These are phyloP conservation scores for Turritis glabra DNA, from an alignment of 345 rosid species.

Conservation along the genomic window DNA sequence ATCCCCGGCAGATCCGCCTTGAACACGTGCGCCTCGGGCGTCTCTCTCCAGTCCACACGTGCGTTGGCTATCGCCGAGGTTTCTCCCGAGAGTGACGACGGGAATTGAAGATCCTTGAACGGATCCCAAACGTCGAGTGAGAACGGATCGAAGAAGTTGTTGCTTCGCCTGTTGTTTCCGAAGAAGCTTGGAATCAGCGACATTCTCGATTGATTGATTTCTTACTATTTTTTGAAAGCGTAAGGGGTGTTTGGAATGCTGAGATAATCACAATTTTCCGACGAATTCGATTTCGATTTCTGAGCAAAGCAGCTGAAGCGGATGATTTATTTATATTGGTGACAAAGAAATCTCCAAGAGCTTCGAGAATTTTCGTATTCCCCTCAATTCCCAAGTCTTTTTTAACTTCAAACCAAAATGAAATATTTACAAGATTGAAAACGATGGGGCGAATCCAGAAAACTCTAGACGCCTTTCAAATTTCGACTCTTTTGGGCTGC, in stretches of 20 bases:
- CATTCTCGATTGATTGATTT: slow-evolving; percentile 18
- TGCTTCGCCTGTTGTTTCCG: slow-evolving; percentile 26
- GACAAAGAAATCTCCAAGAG: slow-evolving; percentile 17
- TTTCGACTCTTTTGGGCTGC: not conserved
- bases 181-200: slow-evolving; percentile 35
- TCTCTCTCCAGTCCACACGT: slow-evolving; percentile 48
- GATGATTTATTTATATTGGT: not conserved
- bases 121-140: slow-evolving; percentile 36
- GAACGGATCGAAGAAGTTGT: slow-evolving; percentile 27
- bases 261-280: not conserved
- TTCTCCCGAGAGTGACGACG: slow-evolving; percentile 24
- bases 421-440: too few relatives aligned
- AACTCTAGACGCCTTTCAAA: not conserved
- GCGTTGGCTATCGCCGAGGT: slow-evolving; percentile 18
- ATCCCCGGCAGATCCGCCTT: slow-evolving; percentile 46
- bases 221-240: not conserved
- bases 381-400: not conserved
- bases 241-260: not conserved
- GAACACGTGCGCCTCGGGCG: slow-evolving; percentile 47
- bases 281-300: not conserved
- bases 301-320: not conserved
- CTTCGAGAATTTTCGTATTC: not conserved
- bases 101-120: not conserved
- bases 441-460: not conserved
- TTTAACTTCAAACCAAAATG: not conserved